Evolutionary conservation across 805 yeast genomes (phyloP).

Genomic region (Lipomyces spencermartinsiae): DNA sequence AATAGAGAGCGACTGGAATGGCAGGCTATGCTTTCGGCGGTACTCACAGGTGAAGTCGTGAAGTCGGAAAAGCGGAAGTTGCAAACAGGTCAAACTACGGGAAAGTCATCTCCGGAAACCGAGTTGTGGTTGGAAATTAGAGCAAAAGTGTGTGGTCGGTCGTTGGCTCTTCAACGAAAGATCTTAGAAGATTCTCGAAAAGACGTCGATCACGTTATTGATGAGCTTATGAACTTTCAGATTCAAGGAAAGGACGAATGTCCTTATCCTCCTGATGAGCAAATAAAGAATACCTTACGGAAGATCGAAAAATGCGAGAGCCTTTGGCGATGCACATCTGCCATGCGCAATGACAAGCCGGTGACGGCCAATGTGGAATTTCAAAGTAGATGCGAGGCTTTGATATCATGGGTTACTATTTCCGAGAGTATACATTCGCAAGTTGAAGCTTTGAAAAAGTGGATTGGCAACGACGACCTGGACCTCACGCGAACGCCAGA

Average conservation of each 20-base stretch:
- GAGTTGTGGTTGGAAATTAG: conserved; percentile 87
- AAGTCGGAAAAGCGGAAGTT: conserved; percentile 72
- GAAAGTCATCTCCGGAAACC: conserved; percentile 57
- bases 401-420: conserved; percentile 83
- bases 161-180: conserved; percentile 77
- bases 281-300: conserved; percentile 63
- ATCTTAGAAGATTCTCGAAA: conserved; percentile 72
- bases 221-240: conserved; percentile 70
- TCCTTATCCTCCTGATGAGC: conserved; percentile 46
- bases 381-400: conserved; percentile 69
- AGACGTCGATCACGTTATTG: conserved; percentile 72
- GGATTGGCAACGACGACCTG: conserved; percentile 86
- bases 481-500: conserved; percentile 59
- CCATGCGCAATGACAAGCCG: conserved; percentile 82
- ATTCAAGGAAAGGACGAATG: conserved; percentile 52
- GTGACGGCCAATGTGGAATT: conserved; percentile 68
- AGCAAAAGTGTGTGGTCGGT: conserved; percentile 79
- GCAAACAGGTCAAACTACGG: conserved; percentile 60
- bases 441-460: conserved; percentile 62
- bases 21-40: conserved; percentile 92
- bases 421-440: conserved; percentile 71
- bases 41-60: conserved; percentile 93
- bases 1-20: conserved; percentile 82
- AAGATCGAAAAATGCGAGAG: conserved; percentile 71
- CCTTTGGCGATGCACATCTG: conserved; percentile 78